Evolutionary conservation across 2,329 filamentous ascomycete genomes (phyloP).

Genomic region (Trichoderma breve): DNA sequence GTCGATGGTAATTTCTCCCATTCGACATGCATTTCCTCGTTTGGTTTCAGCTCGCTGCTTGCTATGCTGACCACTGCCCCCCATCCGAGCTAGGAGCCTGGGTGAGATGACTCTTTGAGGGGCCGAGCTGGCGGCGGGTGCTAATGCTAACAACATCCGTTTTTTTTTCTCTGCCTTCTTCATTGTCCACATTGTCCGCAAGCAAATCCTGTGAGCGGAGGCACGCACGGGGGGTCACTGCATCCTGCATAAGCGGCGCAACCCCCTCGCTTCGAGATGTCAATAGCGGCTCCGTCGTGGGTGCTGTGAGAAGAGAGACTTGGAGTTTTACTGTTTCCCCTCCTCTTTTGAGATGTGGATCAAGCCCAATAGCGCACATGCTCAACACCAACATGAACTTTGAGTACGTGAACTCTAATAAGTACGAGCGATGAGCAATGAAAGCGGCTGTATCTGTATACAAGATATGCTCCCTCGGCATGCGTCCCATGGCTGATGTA

Average conservation of each 20-base stretch:
- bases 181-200: not conserved
- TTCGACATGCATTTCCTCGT: not conserved
- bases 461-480: not conserved
- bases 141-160: not conserved
- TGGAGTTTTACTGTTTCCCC: not conserved
- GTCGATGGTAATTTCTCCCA: slow-evolving; percentile 11
- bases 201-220: slow-evolving; percentile 14
- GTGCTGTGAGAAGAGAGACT: not conserved
- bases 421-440: not conserved
- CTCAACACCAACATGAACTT: not conserved
- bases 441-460: not conserved
- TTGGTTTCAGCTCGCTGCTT: slow-evolving; percentile 18
- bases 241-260: slow-evolving; percentile 34
- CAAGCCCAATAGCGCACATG: slow-evolving; percentile 2
- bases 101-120: slow-evolving; percentile 9
- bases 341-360: not conserved
- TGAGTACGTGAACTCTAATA: not conserved
- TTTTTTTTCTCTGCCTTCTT: not conserved
- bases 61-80: slow-evolving; percentile 10
- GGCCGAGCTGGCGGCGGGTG: slow-evolving; percentile 1
- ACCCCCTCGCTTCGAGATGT: slow-evolving; percentile 19
- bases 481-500: not conserved
- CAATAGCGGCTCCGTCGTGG: slow-evolving; percentile 5
- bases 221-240: slow-evolving; percentile 22
- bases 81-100: not conserved